These are phyloP conservation scores for Collybiopsis luxurians DNA, from an alignment of 768 basidiomycete genomes.

Conservation along the genomic window DNA sequence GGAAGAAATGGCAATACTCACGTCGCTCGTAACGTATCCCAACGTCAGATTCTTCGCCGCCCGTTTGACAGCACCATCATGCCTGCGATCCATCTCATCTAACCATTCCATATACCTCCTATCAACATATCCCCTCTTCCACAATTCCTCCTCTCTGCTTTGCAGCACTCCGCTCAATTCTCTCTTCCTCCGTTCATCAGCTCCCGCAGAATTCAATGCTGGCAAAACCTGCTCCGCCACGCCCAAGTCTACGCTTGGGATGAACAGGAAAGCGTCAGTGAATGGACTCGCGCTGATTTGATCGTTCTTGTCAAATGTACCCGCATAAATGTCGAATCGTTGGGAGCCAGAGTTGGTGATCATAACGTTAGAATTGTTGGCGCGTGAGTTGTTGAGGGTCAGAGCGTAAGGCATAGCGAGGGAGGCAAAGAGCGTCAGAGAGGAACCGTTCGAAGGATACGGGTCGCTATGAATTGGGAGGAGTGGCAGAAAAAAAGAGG, in stretches of 20 bases:
- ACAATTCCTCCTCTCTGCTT: conserved; percentile 36
- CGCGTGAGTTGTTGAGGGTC: conserved; percentile 61
- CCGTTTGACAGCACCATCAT: conserved; percentile 32
- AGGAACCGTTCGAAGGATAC: conserved; percentile 57
- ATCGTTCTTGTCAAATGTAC: conserved; percentile 78
- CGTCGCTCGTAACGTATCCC: conserved; percentile 76
- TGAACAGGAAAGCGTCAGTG: conserved; percentile 58
- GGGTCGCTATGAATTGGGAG: conserved; percentile 40
- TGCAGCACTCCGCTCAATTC: conserved; percentile 23
- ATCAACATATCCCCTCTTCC: conserved; percentile 49
- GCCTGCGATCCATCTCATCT: conserved; percentile 46
- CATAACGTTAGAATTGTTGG: conserved; percentile 57
- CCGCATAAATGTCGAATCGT: conserved; percentile 66
- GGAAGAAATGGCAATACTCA: conserved; percentile 26
- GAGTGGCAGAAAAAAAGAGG: conserved; percentile 12
- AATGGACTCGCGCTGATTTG: conserved; percentile 77
- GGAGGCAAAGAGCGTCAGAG: conserved; percentile 54
- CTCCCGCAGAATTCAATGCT: conserved; percentile 45
- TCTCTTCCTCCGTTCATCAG: conserved; percentile 33
- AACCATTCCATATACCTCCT: conserved; percentile 54
- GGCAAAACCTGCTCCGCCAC: conserved; percentile 55
- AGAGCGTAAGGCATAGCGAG: conserved; percentile 57
- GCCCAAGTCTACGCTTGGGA: conserved; percentile 49
- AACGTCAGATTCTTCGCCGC: conserved; percentile 54
- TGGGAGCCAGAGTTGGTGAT: conserved; percentile 62